Evolutionary conservation across 2,329 filamentous ascomycete species (phyloP).

Genomic region (Madurella fahalii): DNA sequence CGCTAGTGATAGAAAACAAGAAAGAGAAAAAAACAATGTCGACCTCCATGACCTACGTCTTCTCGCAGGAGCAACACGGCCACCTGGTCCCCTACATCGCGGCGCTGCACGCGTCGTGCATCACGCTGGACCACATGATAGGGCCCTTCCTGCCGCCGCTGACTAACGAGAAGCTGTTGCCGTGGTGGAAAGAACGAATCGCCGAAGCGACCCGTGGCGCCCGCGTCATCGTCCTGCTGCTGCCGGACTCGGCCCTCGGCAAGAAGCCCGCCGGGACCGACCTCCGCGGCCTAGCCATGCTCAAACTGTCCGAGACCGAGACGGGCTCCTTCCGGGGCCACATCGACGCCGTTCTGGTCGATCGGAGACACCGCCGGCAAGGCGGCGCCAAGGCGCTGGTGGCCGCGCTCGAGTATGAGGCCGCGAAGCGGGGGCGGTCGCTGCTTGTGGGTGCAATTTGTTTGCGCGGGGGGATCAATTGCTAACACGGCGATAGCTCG

Average conservation of each 20-base stretch:
- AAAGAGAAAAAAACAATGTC: conserved; percentile 1
- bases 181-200: conserved; percentile 54
- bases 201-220: conserved; percentile 42
- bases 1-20: not conserved
- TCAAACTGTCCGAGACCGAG: conserved; percentile 48
- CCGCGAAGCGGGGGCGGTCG: conserved; percentile 43
- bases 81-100: conserved; percentile 55
- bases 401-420: conserved; percentile 51
- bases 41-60: conserved; percentile 39
- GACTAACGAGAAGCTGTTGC: conserved; percentile 50
- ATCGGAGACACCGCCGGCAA: conserved; percentile 44
- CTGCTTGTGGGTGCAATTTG: conserved; percentile 48
- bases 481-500: conserved; percentile 14
- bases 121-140: conserved; percentile 53
- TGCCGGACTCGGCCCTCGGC: conserved; percentile 35
- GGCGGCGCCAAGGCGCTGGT: conserved; percentile 53
- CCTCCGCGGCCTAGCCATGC: conserved; percentile 54
- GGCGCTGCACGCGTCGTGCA: conserved; percentile 55
- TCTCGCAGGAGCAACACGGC: conserved; percentile 42
- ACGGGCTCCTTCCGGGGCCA: conserved; percentile 52
- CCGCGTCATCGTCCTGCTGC: conserved; percentile 51
- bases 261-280: conserved; percentile 40
- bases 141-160: conserved; percentile 59
- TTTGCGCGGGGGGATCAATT: not conserved
- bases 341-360: conserved; percentile 57